Percentiles rank a stretch among this genome's conserved stretches.
Conservation (phyloP, 2,329 filamentous ascomycete genomes). For the Neopestalotiopsis clavispora region DNA sequence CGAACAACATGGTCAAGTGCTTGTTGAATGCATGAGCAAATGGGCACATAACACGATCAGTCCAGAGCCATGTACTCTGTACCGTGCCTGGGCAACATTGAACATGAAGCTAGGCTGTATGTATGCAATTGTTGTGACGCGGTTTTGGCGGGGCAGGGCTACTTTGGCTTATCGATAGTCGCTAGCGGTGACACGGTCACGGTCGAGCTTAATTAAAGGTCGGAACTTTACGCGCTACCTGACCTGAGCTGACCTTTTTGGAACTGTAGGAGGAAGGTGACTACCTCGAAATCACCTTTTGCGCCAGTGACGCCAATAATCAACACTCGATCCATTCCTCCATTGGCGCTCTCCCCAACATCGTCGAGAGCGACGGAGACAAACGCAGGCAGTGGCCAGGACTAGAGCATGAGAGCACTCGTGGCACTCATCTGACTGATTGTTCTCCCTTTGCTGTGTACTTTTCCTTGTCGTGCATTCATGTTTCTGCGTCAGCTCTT, state of each 20-base stretch:
- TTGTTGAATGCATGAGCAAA: too few relatives aligned
- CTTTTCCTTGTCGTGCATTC: not conserved
- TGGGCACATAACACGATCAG: too few relatives aligned
- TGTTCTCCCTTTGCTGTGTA: not conserved
- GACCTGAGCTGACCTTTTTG: not conserved
- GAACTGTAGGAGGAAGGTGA: too few relatives aligned
- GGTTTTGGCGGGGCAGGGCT: not conserved
- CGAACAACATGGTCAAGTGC: too few relatives aligned
- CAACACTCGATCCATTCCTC: not conserved
- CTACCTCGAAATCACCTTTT: not conserved
- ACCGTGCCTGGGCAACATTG: too few relatives aligned
- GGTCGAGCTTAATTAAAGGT: not conserved
- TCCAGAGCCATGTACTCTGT: too few relatives aligned
- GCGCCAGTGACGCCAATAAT: not conserved
- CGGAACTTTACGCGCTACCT: slow-evolving; percentile 5
- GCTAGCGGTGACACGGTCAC: not conserved
- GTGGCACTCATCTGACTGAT: not conserved
- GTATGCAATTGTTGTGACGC: not conserved
- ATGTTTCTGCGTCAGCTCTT: not conserved
- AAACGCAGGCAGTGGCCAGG: not conserved
- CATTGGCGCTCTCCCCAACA: not conserved
- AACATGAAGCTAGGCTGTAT: too few relatives aligned
- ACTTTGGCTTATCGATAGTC: slow-evolving; percentile 5
- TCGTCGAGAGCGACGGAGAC: not conserved
- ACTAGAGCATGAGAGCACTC: not conserved